phyloP scores from a whole-genome alignment of 176 grass and related monocot genomes.

The Neostapfia colusana region DNA sequence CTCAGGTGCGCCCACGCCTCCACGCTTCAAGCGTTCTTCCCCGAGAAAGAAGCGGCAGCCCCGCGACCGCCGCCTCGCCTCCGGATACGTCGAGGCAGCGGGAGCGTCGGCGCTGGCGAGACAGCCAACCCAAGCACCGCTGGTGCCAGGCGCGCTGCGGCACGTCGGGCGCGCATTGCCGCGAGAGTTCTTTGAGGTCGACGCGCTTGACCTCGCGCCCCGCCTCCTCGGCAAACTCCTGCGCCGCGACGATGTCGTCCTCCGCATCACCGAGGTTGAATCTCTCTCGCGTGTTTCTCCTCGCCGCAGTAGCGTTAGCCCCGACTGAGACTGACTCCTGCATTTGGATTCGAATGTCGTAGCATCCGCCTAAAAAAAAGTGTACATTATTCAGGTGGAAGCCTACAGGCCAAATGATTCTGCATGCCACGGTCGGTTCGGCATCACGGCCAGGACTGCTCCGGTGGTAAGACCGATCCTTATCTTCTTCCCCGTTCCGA shows the following conservation, averaged over 20 bases:
- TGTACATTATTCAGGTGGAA: slow-evolving; percentile 57
- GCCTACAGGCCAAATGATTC: slow-evolving; percentile 87
- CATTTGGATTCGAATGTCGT: not conserved
- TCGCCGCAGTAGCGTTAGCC: not conserved
- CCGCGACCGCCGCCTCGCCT: slow-evolving; percentile 22
- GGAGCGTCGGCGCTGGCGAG: slow-evolving; percentile 1
- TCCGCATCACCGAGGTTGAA: slow-evolving; percentile 87
- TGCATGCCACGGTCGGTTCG: slow-evolving; percentile 80
- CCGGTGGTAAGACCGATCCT: slow-evolving; percentile 51
- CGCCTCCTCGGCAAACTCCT: slow-evolving; percentile 90
- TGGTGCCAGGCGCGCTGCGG: not conserved
- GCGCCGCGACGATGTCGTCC: slow-evolving; percentile 73
- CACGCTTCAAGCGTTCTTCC: slow-evolving; percentile 63
- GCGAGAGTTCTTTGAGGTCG: slow-evolving; percentile 69
- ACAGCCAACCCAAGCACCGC: not conserved
- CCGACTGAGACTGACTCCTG: not conserved
- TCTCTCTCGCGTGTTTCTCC: not conserved
- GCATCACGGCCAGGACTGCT: slow-evolving; percentile 71
- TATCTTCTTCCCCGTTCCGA: not conserved
- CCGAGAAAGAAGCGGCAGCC: slow-evolving; percentile 38
- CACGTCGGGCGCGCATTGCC: slow-evolving; percentile 41
- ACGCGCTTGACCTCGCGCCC: slow-evolving; percentile 81
- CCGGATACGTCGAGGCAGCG: slow-evolving; percentile 13
- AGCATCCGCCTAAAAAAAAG: not conserved
- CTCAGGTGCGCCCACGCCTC: slow-evolving; percentile 8